Base-by-base conservation (phyloP, 2,329 filamentous ascomycete species). In the Scytalidium lignicola region DNA sequence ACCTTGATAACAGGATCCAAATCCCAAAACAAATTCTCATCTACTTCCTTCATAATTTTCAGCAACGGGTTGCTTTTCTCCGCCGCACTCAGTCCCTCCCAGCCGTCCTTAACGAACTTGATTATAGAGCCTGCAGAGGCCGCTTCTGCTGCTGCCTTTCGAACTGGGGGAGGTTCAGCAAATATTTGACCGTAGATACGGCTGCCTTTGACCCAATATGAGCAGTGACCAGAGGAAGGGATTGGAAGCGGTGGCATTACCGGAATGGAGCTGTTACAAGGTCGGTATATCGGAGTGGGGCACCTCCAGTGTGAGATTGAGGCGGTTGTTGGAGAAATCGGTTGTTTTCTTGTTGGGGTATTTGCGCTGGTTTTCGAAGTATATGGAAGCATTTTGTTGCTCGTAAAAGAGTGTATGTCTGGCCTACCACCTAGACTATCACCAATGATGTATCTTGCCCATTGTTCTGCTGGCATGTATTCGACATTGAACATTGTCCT, bases 1-100 rank as follows among this genome's bases (percentile, higher is more conserved):
- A 55, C 37, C 40, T 52, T 56, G 4, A 47, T 55, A 17, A 55
- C 47, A 2, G 49, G 55, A 45, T 56, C 55, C 28, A 56, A 26
- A 23, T 55, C 40, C 47, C 49, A 49, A 26, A 55, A 55, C 13
- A 56, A 15, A 15, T 50, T 29, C 28, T 51, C 48, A 43, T 56
- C 52, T 3, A 56, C 51, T 7, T 53, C 52, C 44, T 43, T 41
- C 17, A 56, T 41, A 15, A 54, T 54, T n/a, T 51, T 32, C 12
- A 56, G 22, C 20, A 55, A 23, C 0, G 54, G 54, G 44, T 56
- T 56, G 18, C 13, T 49, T 8, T 48, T 40, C 42, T 56, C 52
- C 18, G 43, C 20, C n/a, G 47, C 10, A 13, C 40, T 44, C 21
- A 56, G 40, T 10, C 48, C 43, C 7, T 46, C 48, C 53, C 53